Conservation (phyloP, 1,284 basidiomycete species). For the Ustilago sp. region DNA sequence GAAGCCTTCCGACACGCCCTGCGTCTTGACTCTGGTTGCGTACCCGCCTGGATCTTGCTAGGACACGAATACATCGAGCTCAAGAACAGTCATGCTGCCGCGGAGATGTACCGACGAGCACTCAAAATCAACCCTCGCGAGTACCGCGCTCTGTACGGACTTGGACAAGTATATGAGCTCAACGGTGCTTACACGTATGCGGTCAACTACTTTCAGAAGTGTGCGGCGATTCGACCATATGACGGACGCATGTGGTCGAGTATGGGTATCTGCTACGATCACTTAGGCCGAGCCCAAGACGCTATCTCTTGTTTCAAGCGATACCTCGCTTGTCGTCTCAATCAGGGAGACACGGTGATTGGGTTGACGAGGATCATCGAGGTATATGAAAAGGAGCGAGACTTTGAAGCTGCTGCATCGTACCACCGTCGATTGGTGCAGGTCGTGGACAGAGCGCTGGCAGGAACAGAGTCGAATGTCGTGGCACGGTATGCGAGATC, state of each 20-base stretch:
- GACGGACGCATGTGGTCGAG: conserved; percentile 97
- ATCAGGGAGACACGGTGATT: conserved; percentile 60
- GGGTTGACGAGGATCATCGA: conserved; percentile 63
- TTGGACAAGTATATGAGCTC: conserved; percentile 97
- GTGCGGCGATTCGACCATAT: conserved; percentile 91
- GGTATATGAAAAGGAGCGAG: conserved; percentile 60
- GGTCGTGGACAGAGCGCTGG: conserved; percentile 53
- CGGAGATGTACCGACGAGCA: conserved; percentile 95
- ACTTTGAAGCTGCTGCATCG: conserved; percentile 50
- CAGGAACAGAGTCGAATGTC: conserved; percentile 53
- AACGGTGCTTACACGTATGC: conserved; percentile 96
- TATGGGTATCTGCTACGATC: conserved; percentile 91
- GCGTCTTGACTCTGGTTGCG: conserved; percentile 90
- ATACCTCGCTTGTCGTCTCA: conserved; percentile 63
- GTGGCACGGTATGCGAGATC: conserved; percentile 57
- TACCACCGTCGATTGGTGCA: conserved; percentile 67
- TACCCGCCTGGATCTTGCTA: conserved; percentile 99
- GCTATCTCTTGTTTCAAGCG: conserved; percentile 67
- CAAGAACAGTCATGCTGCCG: conserved; percentile 98
- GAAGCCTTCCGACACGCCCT: conserved; percentile 94
- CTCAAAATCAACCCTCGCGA: conserved; percentile 91
- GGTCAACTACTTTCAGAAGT: conserved; percentile 94
- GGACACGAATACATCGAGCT: conserved; percentile 99
- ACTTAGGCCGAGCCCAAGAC: conserved; percentile 73
- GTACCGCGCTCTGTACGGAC: conserved; percentile 97